phyloP scores from a whole-genome alignment of 1,284 basidiomycete genomes.

The Rhodotorula glutinis region DNA sequence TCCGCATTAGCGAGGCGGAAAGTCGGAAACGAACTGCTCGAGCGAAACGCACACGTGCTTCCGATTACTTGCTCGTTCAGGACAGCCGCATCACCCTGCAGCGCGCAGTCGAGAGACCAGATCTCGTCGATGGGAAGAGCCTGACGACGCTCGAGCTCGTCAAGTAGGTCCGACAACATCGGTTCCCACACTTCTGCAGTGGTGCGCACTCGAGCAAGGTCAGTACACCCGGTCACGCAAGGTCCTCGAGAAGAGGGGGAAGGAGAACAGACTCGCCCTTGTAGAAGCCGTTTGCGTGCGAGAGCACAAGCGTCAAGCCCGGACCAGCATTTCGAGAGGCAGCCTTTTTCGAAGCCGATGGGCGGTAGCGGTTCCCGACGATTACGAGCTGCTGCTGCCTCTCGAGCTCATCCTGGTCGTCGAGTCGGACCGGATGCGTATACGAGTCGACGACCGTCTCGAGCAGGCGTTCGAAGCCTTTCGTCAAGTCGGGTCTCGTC shows the following conservation, averaged over 20 bases:
- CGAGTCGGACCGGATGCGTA: slow-evolving; percentile 7
- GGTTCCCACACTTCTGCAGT: slow-evolving; percentile 63
- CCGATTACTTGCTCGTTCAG: slow-evolving; percentile 61
- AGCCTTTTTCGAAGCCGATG: background rate
- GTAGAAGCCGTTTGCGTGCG: slow-evolving; percentile 76
- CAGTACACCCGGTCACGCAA: background rate
- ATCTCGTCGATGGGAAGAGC: slow-evolving; percentile 61
- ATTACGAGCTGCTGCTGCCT: slow-evolving; percentile 32
- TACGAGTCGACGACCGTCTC: slow-evolving; percentile 21
- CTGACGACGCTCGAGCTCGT: slow-evolving; percentile 24
- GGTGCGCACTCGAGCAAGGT: background rate
- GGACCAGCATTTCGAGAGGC: background rate
- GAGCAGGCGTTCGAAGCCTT: slow-evolving; percentile 13
- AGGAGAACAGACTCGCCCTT: slow-evolving; percentile 57
- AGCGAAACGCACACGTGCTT: slow-evolving; percentile 55
- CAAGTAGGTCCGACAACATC: slow-evolving; percentile 54
- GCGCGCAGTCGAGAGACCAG: slow-evolving; percentile 71
- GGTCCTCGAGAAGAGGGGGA: background rate
- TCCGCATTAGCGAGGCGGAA: background rate
- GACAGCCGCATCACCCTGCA: slow-evolving; percentile 70
- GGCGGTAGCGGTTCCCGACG: slow-evolving; percentile 30
- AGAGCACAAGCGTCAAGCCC: slow-evolving; percentile 63
- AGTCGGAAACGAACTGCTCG: background rate
- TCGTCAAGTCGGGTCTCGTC: background rate
- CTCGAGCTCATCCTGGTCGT: slow-evolving; percentile 13